Percentiles rank a stretch among this genome's conserved stretches.
These are phyloP conservation scores for Neocatenulostroma microsporum DNA, from an alignment of 2,329 filamentous ascomycete species.

Conservation along the genomic window DNA sequence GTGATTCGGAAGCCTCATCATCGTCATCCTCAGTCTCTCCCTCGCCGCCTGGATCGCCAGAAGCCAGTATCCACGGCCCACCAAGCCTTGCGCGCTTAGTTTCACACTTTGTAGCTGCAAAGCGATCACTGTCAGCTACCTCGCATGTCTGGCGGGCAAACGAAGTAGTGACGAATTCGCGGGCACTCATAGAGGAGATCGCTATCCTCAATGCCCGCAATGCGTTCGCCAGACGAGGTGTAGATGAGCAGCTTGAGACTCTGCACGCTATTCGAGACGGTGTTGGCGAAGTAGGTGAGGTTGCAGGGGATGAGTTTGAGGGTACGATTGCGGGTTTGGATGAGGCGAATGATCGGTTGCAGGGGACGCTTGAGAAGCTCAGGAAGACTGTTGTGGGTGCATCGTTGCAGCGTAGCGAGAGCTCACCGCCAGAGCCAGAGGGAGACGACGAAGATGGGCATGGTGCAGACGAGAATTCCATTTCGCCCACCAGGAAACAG, in stretches of 20 bases:
- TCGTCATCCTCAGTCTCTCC: constrained; percentile 20
- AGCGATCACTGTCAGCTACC: constrained; percentile 78
- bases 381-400: constrained; percentile 57
- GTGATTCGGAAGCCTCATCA: neutral
- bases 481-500: neutral
- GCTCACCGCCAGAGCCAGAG: neutral
- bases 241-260: constrained; percentile 38
- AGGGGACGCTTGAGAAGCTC: constrained; percentile 59
- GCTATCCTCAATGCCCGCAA: constrained; percentile 57
- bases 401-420: constrained; percentile 49
- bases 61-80: constrained; percentile 33
- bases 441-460: constrained; percentile 5
- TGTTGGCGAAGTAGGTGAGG: constrained; percentile 35
- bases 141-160: constrained; percentile 76
- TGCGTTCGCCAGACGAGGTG: constrained; percentile 34
- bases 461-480: constrained; percentile 1
- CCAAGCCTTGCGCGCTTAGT: constrained; percentile 67
- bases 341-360: constrained; percentile 55
- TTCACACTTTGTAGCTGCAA: constrained; percentile 74
- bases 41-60: constrained; percentile 36
- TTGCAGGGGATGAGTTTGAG: constrained; percentile 39
- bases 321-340: constrained; percentile 46
- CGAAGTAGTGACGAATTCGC: constrained; percentile 71
- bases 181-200: constrained; percentile 67
- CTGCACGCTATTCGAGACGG: constrained; percentile 38